Evolutionary conservation across 2,329 filamentous ascomycete species (phyloP), one percentile per base, ranked within the genome.

Genomic region (Aureobasidium sp.): DNA sequence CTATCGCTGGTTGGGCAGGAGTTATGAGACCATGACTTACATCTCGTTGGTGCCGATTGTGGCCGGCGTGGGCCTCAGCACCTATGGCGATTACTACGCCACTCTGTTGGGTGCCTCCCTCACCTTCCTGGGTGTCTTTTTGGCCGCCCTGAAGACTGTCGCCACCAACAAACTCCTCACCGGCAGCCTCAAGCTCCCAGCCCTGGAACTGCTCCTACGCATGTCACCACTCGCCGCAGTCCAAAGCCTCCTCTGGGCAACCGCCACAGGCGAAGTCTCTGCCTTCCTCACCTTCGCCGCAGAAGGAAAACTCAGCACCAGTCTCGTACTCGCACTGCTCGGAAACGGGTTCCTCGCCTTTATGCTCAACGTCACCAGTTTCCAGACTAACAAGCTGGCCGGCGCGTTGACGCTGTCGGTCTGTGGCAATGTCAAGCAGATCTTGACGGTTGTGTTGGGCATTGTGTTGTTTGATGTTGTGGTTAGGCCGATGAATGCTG

Each of bases 141-240:
- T 73, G 23, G 71, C 71, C 7, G 70, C 73, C n/a, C 66, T 74
- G 69, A 86, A 86, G 76, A 85, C 83, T 0, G 80, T 86, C 27
- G 81, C 81, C 23, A 84, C 83, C 29, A 86, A 86, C 71, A 79
- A 81, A 67, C 78, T 86, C 66, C 84, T 85, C 81, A 86, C 83
- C 5, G 83, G 82, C 33, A 76, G 78, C 2, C 76, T 85, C 33
- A 77, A 78, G n/a, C 77, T 85, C 3, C 79, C 81, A 0, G 78
- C 82, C 1, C 74, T 84, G 62, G 84, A 86, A 67, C 77, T 85
- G 21, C 77, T 85, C n/a, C 75, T 83, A 67, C 79, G 82, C 69
- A 82, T 85, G 80, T 83, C 81, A 11, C 84, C 83, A 0, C 75
- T 86, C 6, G 83, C 84, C 10, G 81, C 78, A 27, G 66, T 79